Conservation (phyloP, 2,329 filamentous ascomycete genomes). For the Penicillium brevicompactum region DNA sequence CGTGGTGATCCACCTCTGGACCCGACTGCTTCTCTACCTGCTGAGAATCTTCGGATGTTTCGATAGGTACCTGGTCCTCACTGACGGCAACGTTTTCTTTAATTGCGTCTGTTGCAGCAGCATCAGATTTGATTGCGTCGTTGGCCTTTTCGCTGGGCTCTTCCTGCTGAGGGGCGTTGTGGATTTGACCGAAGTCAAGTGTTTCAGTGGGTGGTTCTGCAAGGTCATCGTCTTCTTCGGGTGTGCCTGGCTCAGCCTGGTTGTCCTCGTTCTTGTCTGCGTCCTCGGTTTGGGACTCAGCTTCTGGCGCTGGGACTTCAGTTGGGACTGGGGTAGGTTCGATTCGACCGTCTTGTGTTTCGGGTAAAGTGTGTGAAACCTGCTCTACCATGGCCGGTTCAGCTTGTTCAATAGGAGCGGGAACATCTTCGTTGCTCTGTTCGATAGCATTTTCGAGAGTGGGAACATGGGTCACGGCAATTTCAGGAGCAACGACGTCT, state of each 20-base stretch:
- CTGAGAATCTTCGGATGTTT: slow-evolving; percentile 12
- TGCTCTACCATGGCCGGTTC: slow-evolving; percentile 7
- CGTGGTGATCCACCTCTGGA: slow-evolving; percentile 10
- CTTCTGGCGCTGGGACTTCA: not conserved
- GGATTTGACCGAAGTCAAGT: not conserved
- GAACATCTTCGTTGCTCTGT: slow-evolving; percentile 7
- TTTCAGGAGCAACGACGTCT: slow-evolving; percentile 27
- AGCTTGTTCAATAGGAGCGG: slow-evolving; percentile 5
- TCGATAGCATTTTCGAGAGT: slow-evolving; percentile 17
- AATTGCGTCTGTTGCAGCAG: slow-evolving; percentile 6
- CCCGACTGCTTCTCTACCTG: slow-evolving; percentile 10
- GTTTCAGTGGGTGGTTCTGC: not conserved
- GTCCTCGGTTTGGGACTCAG: not conserved
- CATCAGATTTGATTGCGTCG: not conserved
- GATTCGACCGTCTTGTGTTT: not conserved
- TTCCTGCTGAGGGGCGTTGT: slow-evolving; percentile 2
- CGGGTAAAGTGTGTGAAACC: slow-evolving; percentile 4
- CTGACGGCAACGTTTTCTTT: slow-evolving; percentile 19
- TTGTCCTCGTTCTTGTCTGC: not conserved
- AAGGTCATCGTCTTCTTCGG: slow-evolving; percentile 3
- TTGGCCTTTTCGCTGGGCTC: slow-evolving; percentile 26
- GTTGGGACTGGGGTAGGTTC: not conserved
- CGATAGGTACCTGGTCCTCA: slow-evolving; percentile 8
- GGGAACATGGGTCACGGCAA: slow-evolving; percentile 24
- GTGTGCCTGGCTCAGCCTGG: not conserved